Conservation (phyloP, 805 yeast species). For the Suhomyces tanzawaensis region DNA sequence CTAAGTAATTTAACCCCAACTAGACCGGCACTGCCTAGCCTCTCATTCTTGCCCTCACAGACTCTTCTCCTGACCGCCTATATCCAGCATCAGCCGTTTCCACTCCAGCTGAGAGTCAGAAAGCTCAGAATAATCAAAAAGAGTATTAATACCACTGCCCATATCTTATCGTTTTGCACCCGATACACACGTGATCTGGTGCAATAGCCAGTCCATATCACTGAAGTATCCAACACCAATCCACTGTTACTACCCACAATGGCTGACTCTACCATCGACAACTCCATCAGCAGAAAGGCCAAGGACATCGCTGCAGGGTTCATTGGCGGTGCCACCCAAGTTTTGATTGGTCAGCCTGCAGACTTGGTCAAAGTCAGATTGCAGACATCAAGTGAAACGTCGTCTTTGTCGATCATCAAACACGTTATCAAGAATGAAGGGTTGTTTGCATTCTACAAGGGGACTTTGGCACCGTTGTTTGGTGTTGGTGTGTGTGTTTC, state of each 20-base stretch:
- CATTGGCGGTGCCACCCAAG: slow-evolving; percentile 47
- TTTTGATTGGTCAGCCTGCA: slow-evolving; percentile 46
- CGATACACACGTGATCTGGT: slow-evolving; percentile 15
- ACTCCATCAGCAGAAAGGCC: slow-evolving; percentile 33
- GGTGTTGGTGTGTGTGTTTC: slow-evolving; percentile 65
- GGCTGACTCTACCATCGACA: slow-evolving; percentile 26
- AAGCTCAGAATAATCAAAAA: no score
- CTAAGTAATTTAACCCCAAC: no score
- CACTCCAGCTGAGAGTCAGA: no score
- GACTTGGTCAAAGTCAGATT: slow-evolving; percentile 43
- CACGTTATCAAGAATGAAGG: slow-evolving; percentile 43
- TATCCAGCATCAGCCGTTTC: no score
- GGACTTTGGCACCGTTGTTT: slow-evolving; percentile 43
- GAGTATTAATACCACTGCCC: no score
- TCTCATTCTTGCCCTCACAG: no score
- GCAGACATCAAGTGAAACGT: slow-evolving; percentile 34
- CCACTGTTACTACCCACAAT: slow-evolving; percentile 2
- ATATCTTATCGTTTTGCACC: no score
- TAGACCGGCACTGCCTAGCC: no score
- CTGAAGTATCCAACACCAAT: not conserved
- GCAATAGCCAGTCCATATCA: slow-evolving; percentile 8
- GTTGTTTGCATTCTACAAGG: slow-evolving; percentile 42
- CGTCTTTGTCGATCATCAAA: slow-evolving; percentile 32
- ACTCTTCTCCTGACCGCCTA: no score
- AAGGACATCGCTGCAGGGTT: slow-evolving; percentile 46